Percentiles rank a stretch among this genome's conserved stretches.
These are phyloP conservation scores for Colletotrichum sp. DNA, from an alignment of 2,329 filamentous ascomycete genomes.

Conservation along the genomic window DNA sequence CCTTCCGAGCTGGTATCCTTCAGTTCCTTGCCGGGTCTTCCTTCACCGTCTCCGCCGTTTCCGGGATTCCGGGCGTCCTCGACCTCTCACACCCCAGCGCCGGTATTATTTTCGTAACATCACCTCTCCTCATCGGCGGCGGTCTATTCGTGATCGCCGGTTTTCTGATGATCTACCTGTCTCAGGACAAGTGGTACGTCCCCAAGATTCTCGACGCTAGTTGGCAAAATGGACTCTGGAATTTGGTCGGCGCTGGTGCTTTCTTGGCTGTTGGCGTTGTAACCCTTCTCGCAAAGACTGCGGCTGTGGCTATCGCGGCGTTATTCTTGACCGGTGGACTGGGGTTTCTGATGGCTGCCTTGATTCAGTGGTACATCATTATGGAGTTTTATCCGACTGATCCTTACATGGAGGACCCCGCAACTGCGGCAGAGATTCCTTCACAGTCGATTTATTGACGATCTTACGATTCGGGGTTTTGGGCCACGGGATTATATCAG, in stretches of 20 bases:
- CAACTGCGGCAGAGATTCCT: background rate
- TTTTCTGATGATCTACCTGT: constrained; percentile 2
- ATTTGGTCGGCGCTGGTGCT: constrained; percentile 6
- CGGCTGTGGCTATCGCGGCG: background rate
- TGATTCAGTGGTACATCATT: constrained; percentile 20
- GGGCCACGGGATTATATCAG: background rate
- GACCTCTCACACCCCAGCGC: constrained; percentile 10
- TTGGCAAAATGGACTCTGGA: constrained; percentile 19
- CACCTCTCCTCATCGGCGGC: constrained; percentile 13
- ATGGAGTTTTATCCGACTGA: constrained; percentile 16
- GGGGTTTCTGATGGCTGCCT: constrained; percentile 1
- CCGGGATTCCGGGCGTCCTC: constrained; percentile 3
- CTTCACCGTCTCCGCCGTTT: constrained; percentile 11
- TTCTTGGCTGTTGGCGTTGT: constrained; percentile 11
- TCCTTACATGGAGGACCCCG: background rate
- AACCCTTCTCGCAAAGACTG: background rate
- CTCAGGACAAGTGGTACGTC: constrained; percentile 13
- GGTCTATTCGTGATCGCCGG: constrained; percentile 10
- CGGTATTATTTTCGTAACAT: constrained; percentile 6
- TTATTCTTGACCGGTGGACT: constrained; percentile 4
- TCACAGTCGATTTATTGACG: constrained; percentile 15
- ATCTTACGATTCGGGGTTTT: background rate
- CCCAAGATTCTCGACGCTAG: constrained; percentile 7
- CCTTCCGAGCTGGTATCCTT: constrained; percentile 11
- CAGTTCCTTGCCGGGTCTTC: constrained; percentile 2